Percentiles rank a stretch among this genome's conserved stretches.
phyloP scores from a whole-genome alignment of 2,329 filamentous ascomycete species.

The Teratosphaeriaceae sp. region DNA sequence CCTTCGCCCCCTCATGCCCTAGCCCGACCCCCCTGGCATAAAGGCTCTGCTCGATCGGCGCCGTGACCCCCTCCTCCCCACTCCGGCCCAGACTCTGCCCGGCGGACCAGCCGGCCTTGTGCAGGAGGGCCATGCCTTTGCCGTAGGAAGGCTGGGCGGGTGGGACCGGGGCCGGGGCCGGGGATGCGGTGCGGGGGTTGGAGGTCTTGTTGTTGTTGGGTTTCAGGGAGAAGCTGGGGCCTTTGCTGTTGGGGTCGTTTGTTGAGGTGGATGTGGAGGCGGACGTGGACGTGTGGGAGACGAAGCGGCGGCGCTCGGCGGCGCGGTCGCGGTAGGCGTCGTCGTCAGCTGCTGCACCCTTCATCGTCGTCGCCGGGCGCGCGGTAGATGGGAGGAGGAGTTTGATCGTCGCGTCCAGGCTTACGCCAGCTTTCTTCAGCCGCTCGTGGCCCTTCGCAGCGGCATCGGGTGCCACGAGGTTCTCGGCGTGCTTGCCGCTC shows the following conservation, averaged over 20 bases:
- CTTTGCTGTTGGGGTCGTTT: too few relatives aligned
- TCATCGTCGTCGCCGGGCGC: too few relatives aligned
- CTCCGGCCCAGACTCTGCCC: conserved; percentile 60
- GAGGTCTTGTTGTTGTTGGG: conserved; percentile 8
- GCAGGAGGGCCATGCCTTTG: conserved; percentile 42
- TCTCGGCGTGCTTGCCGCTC: conserved; percentile 51
- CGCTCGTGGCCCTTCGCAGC: conserved; percentile 25
- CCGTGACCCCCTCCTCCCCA: conserved; percentile 52
- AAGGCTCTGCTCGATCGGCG: conserved; percentile 57
- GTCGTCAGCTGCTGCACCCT: conserved; percentile 6
- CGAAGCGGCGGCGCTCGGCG: conserved; percentile 57
- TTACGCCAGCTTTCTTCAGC: conserved; percentile 13
- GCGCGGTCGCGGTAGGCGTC: conserved; percentile 58
- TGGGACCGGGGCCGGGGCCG: not conserved
- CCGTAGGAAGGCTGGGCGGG: conserved; percentile 7
- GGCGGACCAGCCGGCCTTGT: conserved; percentile 66
- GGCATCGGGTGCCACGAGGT: conserved; percentile 46
- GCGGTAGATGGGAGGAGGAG: conserved; percentile 1
- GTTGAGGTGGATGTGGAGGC: too few relatives aligned
- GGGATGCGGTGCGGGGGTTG: not conserved
- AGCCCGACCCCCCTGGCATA: conserved; percentile 64
- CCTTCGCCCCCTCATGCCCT: conserved; percentile 61
- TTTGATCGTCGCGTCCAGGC: conserved; percentile 14
- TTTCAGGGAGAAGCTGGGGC: conserved; percentile 19
- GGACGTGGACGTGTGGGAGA: too few relatives aligned